Evolutionary conservation across 352 stramenopile species (phyloP), one percentile per base, ranked within the genome.

Genomic region (Phytophthora pluvialis): DNA sequence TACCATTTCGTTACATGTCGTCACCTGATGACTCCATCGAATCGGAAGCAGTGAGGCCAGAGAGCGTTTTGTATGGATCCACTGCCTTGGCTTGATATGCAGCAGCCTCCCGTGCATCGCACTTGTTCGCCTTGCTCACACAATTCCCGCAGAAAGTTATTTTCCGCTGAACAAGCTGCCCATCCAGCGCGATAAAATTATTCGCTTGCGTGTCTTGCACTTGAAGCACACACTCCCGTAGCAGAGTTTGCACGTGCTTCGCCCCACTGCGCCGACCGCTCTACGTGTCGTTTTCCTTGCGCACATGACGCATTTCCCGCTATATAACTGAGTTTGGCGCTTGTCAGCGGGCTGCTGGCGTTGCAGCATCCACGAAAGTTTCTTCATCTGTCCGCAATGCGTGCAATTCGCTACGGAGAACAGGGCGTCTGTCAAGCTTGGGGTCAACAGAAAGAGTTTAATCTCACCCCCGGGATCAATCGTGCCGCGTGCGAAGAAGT

Each of bases 361-460:
- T 29, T 77, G 55, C 5, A 75, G 28, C 48, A 70, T 67, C 77
- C 79, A 88, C 46, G 73, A 64, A 8, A 86, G 60, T 49, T 86
- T 89, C 53, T 81, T 80, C 75, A 83, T 81, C 32, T 82, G 75
- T 1, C 69, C 73, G 21, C 75, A 89, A 31, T 77, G 64, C 16
- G 81, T 67, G 53, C 75, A 66, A 8, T 69, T 50, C 2, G 57
- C 72, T 1, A 60, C 43, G 2, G 73, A 72, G 8, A 83, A 31
- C 13, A 84, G 60, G 1, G 51, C 55, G 6, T 81, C 64, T 9
- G 64, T 50, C 15, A 53, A 57, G 2, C 77, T 65, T 21, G 45
- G 62, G 10, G 73, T 45, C 6, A 66, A 63, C 2, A 77, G 49
- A 16, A 75, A 62, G 5, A 65, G 70, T 40, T 74, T 56, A 13